These are phyloP conservation scores for Kwoniella sp. DNA, from an alignment of 768 basidiomycete species.

Conservation along the genomic window DNA sequence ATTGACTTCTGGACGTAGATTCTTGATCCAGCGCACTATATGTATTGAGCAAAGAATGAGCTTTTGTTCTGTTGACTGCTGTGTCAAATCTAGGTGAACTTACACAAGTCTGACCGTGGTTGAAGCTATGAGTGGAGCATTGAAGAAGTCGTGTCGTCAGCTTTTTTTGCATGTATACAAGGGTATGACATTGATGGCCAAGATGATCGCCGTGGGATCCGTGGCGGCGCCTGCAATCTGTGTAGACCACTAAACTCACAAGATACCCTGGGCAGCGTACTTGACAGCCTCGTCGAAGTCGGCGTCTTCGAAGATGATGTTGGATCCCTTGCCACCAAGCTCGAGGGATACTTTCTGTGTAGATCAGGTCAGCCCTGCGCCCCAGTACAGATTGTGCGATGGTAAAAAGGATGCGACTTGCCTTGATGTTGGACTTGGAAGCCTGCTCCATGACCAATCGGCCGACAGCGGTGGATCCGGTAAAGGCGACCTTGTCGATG, in stretches of 20 bases:
- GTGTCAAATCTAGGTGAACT: slow-evolving; percentile 5
- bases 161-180: not conserved
- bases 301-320: slow-evolving; percentile 56
- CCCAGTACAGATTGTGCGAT: too few relatives aligned
- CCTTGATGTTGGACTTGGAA: slow-evolving; percentile 72
- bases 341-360: slow-evolving; percentile 78
- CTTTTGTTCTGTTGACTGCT: too few relatives aligned
- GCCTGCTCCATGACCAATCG: slow-evolving; percentile 81
- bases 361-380: too few relatives aligned
- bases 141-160: not conserved
- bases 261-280: slow-evolving; percentile 67
- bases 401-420: slow-evolving; percentile 5
- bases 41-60: slow-evolving; percentile 17
- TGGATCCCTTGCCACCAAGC: slow-evolving; percentile 69
- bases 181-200: too few relatives aligned
- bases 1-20: slow-evolving; percentile 51
- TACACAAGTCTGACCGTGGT: slow-evolving; percentile 46
- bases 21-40: slow-evolving; percentile 50
- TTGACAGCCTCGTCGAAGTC: slow-evolving; percentile 52
- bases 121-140: slow-evolving; percentile 26
- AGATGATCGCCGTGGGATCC: not conserved
- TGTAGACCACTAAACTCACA: slow-evolving; percentile 62
- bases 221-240: not conserved
- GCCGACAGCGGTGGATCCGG: slow-evolving; percentile 61
- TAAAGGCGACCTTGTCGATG: slow-evolving; percentile 56